Base-by-base conservation (phyloP, 2,329 filamentous ascomycete genomes). In the Venturia nashicola region DNA sequence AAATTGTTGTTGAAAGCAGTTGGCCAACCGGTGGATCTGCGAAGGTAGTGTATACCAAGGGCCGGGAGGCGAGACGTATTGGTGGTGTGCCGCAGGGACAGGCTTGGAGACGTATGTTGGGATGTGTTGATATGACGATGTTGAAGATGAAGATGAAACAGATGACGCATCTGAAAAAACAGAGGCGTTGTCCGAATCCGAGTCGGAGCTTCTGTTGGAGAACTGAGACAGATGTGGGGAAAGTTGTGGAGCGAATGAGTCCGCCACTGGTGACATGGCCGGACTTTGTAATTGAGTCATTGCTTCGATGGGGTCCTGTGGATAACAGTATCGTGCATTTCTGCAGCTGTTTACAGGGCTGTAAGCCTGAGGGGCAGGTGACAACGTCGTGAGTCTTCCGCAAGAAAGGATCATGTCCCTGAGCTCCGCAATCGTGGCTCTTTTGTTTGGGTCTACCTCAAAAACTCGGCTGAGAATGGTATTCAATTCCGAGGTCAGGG, bases 401-500 rank as follows among this genome's bases (percentile, higher is more conserved):
- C 92, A 97, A 67, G 85, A 82, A 70, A 88, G 74, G 73, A 97
- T 94, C 72, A 88, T 80, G 68, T 84, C 81, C 71, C 88, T 86
- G 64, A 99, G 83, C 76, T 96, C 89, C 64, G 85, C 77, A 67
- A 99, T 83, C 64, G 86, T 87, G 72, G 96, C 92, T 74, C 94
- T 83, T 73, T 90, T 85, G 70, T 86, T 82, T 65, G 94, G 92
- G 76, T 94, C 87, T 74, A 86, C 85, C 72, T 93, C 87, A 75
- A 99, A 99, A 70, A 97, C 89, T 71, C 88, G 85, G 68, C 86
- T 86, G 70, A 99, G 78, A 68, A 99, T 95, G 72, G 84, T 81
- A 78, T 97, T 92, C 74, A 97, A 82, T 73, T 97, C 92, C 73
- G 90, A 82, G 64, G 94, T 92, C 71, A 99, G 78, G 27, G 94